Percentiles rank a stretch among this genome's conserved stretches.
These are phyloP conservation scores for Colletotrichum truncatum DNA, from an alignment of 2,329 filamentous ascomycete species.

Conservation along the genomic window DNA sequence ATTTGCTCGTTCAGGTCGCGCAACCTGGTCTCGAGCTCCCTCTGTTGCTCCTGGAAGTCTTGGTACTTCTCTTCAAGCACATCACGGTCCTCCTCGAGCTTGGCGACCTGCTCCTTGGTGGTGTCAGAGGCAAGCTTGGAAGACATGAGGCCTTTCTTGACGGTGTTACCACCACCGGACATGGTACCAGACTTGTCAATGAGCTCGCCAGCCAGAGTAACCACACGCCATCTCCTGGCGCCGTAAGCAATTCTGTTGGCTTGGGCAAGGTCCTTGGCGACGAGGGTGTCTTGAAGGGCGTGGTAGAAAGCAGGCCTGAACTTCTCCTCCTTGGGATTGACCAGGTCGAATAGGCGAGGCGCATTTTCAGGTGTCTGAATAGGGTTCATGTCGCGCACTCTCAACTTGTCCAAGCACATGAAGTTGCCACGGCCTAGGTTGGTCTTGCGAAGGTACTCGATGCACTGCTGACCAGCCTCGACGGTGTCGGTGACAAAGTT, in stretches of 20 bases:
- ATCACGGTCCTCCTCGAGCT: constrained; percentile 89
- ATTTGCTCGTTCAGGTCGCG: constrained; percentile 80
- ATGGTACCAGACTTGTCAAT: constrained; percentile 99
- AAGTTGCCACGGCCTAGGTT: constrained; percentile 97
- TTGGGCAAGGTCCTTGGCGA: constrained; percentile 92
- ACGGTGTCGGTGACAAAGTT: constrained; percentile 98
- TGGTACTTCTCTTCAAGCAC: constrained; percentile 83
- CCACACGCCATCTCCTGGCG: constrained; percentile 91
- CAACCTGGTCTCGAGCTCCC: constrained; percentile 78
- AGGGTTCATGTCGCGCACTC: constrained; percentile 77
- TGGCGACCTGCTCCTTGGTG: constrained; percentile 86
- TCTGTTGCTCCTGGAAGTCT: constrained; percentile 85
- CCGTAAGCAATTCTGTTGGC: constrained; percentile 98
- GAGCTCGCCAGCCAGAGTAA: constrained; percentile 92
- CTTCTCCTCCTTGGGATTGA: constrained; percentile 86
- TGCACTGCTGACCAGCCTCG: constrained; percentile 96
- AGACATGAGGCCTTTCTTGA: constrained; percentile 94
- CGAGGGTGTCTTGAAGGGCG: constrained; percentile 92
- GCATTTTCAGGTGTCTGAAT: constrained; percentile 93
- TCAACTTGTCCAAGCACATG: constrained; percentile 90
- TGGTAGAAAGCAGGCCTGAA: constrained; percentile 95
- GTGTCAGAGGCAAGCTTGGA: constrained; percentile 91
- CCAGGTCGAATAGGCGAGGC: constrained; percentile 90
- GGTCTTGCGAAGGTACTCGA: constrained; percentile 96
- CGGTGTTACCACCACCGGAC: constrained; percentile 93